Evolutionary conservation across 2,329 filamentous ascomycete genomes (phyloP).

Genomic region (Verticillium longisporum): DNA sequence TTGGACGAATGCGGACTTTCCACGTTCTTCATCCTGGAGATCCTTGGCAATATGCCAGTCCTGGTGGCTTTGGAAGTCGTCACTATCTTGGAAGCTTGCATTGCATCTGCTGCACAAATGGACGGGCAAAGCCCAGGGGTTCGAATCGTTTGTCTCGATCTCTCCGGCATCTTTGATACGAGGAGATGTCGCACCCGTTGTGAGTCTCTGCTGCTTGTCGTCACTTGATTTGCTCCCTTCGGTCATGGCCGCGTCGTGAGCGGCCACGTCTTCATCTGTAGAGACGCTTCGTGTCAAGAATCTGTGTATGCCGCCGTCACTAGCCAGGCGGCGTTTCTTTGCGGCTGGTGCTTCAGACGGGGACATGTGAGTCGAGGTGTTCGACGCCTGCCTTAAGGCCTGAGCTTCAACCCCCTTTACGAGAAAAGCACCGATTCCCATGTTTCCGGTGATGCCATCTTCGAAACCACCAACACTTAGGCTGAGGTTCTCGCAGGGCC

Average conservation of each 20-base stretch:
- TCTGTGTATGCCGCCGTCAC: constrained; percentile 43
- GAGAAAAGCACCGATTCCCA: constrained; percentile 81
- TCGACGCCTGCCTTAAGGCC: constrained; percentile 33
- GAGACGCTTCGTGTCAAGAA: constrained; percentile 45
- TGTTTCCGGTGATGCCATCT: constrained; percentile 75
- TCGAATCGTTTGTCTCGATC: constrained; percentile 8
- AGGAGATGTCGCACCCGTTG: constrained; percentile 7
- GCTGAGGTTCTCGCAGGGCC: constrained; percentile 89
- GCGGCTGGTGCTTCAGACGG: neutral
- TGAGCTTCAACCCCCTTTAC: constrained; percentile 64
- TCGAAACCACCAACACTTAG: constrained; percentile 89
- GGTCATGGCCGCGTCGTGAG: constrained; percentile 11
- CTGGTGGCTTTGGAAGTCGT: constrained; percentile 66
- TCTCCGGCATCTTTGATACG: neutral
- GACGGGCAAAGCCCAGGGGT: neutral
- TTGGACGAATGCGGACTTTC: constrained; percentile 35
- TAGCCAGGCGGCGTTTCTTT: constrained; percentile 32
- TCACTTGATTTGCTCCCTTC: neutral
- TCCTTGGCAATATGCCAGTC: constrained; percentile 96
- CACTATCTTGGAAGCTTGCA: constrained; percentile 46
- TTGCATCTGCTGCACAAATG: constrained; percentile 60
- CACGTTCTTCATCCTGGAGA: constrained; percentile 60
- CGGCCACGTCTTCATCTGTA: constrained; percentile 18
- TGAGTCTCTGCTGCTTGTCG: constrained; percentile 13
- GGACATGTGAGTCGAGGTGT: constrained; percentile 11